phyloP scores from a whole-genome alignment of 2,329 filamentous ascomycete genomes.

The Escovopsis weberi region DNA sequence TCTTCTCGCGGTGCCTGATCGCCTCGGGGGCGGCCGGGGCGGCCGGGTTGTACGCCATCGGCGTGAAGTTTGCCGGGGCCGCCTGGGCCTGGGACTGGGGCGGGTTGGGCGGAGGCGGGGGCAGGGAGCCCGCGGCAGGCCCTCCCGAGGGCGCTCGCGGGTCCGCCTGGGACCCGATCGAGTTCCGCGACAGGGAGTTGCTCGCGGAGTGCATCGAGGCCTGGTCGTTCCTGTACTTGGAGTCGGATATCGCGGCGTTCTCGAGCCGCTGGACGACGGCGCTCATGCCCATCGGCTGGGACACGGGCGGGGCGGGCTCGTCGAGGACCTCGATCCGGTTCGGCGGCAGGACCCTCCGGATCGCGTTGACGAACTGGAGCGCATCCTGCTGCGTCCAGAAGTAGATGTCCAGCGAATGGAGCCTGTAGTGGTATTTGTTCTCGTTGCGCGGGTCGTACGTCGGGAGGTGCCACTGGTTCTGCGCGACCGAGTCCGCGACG shows the following conservation, averaged over 20 bases:
- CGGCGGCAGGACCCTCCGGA: slow-evolving; percentile 48
- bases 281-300: slow-evolving; percentile 36
- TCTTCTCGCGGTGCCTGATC: slow-evolving; percentile 63
- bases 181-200: slow-evolving; percentile 1
- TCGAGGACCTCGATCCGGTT: slow-evolving; percentile 48
- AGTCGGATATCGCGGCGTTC: slow-evolving; percentile 50
- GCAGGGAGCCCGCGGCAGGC: slow-evolving; percentile 7
- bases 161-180: slow-evolving; percentile 1
- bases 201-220: slow-evolving; percentile 1
- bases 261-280: slow-evolving; percentile 62
- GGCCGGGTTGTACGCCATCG: slow-evolving; percentile 66
- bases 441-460: slow-evolving; percentile 59
- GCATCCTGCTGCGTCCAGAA: slow-evolving; percentile 67
- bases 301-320: slow-evolving; percentile 38
- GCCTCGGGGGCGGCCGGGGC: slow-evolving; percentile 61
- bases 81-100: neutral
- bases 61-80: slow-evolving; percentile 34
- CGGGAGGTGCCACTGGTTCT: slow-evolving; percentile 60
- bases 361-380: slow-evolving; percentile 51
- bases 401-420: slow-evolving; percentile 64
- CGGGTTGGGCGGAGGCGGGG: slow-evolving; percentile 15
- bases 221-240: slow-evolving; percentile 23
- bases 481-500: slow-evolving; percentile 37
- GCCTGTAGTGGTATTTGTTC: slow-evolving; percentile 64
- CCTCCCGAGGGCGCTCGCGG: slow-evolving; percentile 6